Evolutionary conservation across 163 green algal genomes (phyloP), one percentile per base, ranked within the genome.

Genomic region (Scenedesmus sp.): DNA sequence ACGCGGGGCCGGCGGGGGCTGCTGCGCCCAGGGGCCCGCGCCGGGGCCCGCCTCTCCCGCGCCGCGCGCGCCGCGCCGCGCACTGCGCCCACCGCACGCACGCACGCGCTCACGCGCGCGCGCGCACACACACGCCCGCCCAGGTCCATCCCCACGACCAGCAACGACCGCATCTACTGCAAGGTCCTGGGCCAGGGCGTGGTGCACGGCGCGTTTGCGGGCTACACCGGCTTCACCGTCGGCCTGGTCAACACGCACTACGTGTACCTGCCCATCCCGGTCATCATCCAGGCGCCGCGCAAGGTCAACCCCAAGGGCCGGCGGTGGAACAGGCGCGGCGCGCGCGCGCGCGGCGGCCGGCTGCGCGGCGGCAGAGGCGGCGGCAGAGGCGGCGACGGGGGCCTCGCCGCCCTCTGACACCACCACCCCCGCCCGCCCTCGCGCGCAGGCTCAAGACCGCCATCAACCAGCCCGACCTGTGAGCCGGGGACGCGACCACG

Each of bases 171-270:
- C 57, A 96, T 99, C 83, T 97, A 97, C 85, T 99, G 95, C 92
- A 98, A 95, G 72, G 90, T 97, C 57, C 83, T 98, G 60, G 94
- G 90, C 4, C 94, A 98, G 79, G 95, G 95, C 70, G 93, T 95
- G 2, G 93, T 98, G 60, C 95, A 99, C 83, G 95, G 88, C 28
- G 95, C 93, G 10, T 98, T 99, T 89, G 92, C 91, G 36, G 95
- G 93, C 58, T 98, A 91, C 91, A 98, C 92, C 0, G 94, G 88
- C 24, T 89, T 96, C 63, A 96, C 91, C 11, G 89, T 97, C 15
- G 96, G 95, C 1, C 87, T 98, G 42, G 89, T 98, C 60, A 98
- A 98, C 91, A 98, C 93, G 4, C 95, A 98, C 90, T 99, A 98
- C 75, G 92, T 96, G 11, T 97, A 96, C 78, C 83, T 99, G 56